Evolutionary conservation across 75 land plant genomes (phyloP).

Genomic region (Selaginella tamariscina): DNA sequence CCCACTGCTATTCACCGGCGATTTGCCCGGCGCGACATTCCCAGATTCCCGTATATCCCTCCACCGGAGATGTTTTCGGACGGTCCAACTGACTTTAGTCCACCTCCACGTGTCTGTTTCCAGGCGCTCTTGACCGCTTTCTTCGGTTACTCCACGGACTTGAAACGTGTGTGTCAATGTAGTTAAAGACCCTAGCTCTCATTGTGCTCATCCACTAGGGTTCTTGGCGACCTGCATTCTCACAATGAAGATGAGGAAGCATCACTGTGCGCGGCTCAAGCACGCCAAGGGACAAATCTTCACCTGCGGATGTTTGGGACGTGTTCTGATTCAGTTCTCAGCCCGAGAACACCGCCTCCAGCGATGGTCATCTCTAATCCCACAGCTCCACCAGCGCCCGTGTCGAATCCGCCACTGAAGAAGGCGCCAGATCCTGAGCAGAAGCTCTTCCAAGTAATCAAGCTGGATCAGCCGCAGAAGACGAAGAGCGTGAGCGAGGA

Average conservation of each 20-base stretch:
- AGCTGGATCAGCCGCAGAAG: too few species aligned
- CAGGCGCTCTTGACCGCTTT: background rate
- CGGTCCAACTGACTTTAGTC: background rate
- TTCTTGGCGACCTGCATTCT: background rate
- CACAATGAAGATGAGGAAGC: background rate
- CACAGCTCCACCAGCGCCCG: background rate
- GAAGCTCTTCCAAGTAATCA: too few species aligned
- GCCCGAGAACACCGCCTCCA: conserved; percentile 22
- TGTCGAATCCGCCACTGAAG: background rate
- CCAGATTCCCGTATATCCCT: background rate
- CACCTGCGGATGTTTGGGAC: conserved; percentile 23
- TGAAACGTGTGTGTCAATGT: too few species aligned
- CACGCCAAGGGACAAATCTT: conserved; percentile 23
- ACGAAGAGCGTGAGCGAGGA: background rate
- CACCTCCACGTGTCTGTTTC: background rate
- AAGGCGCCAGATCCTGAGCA: background rate
- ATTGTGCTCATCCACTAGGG: too few species aligned
- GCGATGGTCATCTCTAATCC: background rate
- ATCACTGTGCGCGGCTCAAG: conserved; percentile 16
- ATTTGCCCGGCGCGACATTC: background rate
- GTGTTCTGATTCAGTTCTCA: conserved; percentile 18
- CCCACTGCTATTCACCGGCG: background rate
- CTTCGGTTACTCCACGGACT: too few species aligned
- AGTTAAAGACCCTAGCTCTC: too few species aligned
- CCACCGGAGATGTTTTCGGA: too few species aligned